Evolutionary conservation across 2,329 filamentous ascomycete species (phyloP).

Genomic region (Remersonia thermophila): DNA sequence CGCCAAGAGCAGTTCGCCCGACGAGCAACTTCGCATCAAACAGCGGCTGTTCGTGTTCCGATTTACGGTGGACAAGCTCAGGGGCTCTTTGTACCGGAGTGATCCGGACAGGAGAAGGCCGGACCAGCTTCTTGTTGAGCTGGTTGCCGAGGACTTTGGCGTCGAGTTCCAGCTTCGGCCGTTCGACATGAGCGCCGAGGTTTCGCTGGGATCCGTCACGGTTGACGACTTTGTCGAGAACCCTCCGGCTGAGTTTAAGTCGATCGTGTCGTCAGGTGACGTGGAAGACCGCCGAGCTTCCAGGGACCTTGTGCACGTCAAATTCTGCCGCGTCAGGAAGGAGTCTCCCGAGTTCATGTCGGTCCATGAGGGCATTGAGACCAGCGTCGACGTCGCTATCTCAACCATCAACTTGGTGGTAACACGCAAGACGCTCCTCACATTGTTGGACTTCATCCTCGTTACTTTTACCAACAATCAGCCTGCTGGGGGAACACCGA

Average conservation of each 20-base stretch:
- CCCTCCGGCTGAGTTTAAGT: conserved; percentile 81
- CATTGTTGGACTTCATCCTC: conserved; percentile 84
- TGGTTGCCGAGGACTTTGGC: conserved; percentile 80
- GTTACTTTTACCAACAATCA: conserved; percentile 67
- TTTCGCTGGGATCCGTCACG: conserved; percentile 73
- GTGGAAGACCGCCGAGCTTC: conserved; percentile 60
- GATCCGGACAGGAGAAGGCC: conserved; percentile 64
- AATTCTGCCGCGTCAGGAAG: conserved; percentile 78
- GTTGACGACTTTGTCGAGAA: conserved; percentile 94
- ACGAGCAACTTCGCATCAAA: conserved; percentile 57
- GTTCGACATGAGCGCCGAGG: conserved; percentile 87
- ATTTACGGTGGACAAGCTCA: conserved; percentile 87
- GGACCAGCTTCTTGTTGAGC: conserved; percentile 75
- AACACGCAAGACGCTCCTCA: conserved; percentile 83
- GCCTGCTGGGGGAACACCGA: conserved; percentile 17
- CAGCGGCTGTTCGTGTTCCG: conserved; percentile 93
- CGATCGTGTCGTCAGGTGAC: conserved; percentile 80
- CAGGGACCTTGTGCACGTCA: conserved; percentile 75
- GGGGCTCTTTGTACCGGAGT: conserved; percentile 81
- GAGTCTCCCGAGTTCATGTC: conserved; percentile 88
- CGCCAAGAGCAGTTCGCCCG: conserved; percentile 42
- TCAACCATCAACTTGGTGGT: conserved; percentile 96
- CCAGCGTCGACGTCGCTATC: conserved; percentile 78
- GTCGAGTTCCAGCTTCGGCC: conserved; percentile 79
- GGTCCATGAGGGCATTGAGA: conserved; percentile 85